A percentile compares a stretch with the other conserved stretches of the same genome.
phyloP scores from a whole-genome alignment of 78 protist species.

The Mastigamoeba balamuthi region DNA sequence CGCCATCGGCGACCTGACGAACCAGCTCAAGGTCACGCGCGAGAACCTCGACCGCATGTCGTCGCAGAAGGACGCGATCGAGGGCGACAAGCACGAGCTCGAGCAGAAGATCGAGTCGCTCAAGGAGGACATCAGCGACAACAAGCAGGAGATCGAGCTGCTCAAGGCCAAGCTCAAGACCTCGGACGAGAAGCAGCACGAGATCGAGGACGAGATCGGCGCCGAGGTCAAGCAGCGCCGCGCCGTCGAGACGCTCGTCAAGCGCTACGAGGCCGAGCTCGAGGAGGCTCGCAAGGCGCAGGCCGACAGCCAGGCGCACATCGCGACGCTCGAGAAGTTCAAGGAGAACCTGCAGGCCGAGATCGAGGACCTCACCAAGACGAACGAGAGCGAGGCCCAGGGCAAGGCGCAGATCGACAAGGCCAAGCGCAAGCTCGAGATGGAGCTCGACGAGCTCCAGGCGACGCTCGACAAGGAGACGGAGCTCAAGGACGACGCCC shows the following conservation, averaged over 20 bases:
- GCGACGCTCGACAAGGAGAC: constrained; percentile 19
- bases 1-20: constrained; percentile 23
- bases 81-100: constrained; percentile 39
- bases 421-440: constrained; percentile 19
- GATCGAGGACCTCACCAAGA: neutral
- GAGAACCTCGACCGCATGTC: constrained; percentile 31
- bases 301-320: neutral
- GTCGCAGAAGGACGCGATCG: constrained; percentile 28
- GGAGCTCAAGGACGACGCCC: constrained; percentile 30
- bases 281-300: neutral
- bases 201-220: constrained; percentile 45
- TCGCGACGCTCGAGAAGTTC: neutral
- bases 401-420: constrained; percentile 37
- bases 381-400: no score
- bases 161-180: constrained; percentile 39
- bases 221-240: constrained; percentile 28
- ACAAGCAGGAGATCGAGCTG: constrained; percentile 27
- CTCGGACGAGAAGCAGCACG: neutral
- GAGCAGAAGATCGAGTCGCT: constrained; percentile 27
- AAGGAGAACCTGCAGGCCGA: neutral
- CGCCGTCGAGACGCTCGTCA: constrained; percentile 25
- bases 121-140: constrained; percentile 45
- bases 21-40: constrained; percentile 31
- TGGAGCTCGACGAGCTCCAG: constrained; percentile 28
- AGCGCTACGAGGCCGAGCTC: constrained; percentile 5